Evolutionary conservation across 495 filamentous ascomycete species (phyloP), one percentile per base, ranked within the genome.

Genomic region (Hyphodiscus hymeniophilus): DNA sequence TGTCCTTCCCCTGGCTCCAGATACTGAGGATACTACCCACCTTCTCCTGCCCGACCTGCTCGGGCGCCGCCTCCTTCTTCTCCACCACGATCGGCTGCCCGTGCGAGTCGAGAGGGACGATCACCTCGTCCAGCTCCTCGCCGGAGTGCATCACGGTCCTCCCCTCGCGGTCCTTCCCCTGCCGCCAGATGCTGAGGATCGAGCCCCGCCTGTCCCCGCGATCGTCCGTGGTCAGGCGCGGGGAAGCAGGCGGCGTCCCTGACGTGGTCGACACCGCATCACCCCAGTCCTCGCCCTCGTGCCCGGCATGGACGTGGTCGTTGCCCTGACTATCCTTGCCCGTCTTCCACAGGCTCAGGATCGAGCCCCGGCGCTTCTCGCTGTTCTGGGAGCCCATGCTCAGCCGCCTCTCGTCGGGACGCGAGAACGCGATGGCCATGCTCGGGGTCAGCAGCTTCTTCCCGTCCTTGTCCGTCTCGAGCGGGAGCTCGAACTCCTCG

Each of bases 311-410:
- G 38, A 40, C 22, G 5, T 53, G 38, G 33, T 46, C 46, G 15
- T 26, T 38, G 3, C 54, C 54, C 13, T 50, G 12, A n/a, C 42
- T 50, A 35, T 53, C 54, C 22, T 57, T 57, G 2, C 54, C 50
- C 0, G 34, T 16, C 39, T 20, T 24, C 49, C 49, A 57, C 17
- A 57, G 21, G 22, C 28, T 38, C 16, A 57, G 18, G 6, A 57
- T 51, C 18, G 26, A 38, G n/a, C 54, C 54, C 15, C 45, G 12
- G 12, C 35, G 20, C 16, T 28, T 28, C 5, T 28, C 26, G 4
- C 5, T 5, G 26, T 28, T 28, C 10, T 28, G 26, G 26, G 5
- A 5, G 5, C 4, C 52, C 24, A 12, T 46, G 31, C 31, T 40
- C 40, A 15, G 15, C 24, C 2, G 38, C 28, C 15, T 21, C 12